Conservation (phyloP, 805 yeast genomes). For the Metschnikowia sp. region DNA sequence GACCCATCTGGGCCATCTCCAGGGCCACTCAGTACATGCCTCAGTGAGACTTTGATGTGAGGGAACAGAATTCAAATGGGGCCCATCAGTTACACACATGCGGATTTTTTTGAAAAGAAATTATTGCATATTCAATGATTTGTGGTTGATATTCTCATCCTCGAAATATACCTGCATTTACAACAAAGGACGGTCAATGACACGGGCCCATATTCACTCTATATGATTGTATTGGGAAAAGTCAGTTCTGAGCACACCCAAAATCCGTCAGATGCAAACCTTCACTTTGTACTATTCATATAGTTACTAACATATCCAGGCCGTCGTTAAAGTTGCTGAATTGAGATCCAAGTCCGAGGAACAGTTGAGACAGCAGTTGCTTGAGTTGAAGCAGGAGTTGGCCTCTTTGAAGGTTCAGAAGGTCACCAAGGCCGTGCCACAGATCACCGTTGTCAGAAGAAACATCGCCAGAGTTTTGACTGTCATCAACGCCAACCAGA, state of each 20-base stretch:
- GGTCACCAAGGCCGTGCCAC: slow-evolving; percentile 87
- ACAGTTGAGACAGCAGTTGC: slow-evolving; percentile 90
- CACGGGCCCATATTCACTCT: no score
- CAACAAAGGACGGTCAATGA: no score
- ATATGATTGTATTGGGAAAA: background rate
- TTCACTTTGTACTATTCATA: background rate
- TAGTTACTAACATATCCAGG: slow-evolving; percentile 43
- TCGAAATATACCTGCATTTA: no score
- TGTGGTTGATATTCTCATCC: no score
- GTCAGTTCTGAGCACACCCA: background rate
- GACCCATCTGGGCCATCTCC: no score
- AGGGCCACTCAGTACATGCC: background rate
- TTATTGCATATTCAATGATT: background rate
- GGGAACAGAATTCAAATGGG: background rate
- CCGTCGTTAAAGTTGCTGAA: slow-evolving; percentile 93
- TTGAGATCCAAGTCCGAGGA: slow-evolving; percentile 96
- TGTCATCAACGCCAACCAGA: slow-evolving; percentile 93
- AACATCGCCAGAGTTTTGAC: slow-evolving; percentile 98
- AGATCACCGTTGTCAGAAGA: slow-evolving; percentile 96
- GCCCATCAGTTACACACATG: background rate
- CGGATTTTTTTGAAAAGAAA: background rate
- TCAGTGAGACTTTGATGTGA: background rate
- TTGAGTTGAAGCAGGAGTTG: slow-evolving; percentile 94
- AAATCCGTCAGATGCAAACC: background rate
- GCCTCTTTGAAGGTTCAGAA: slow-evolving; percentile 95